Conservation (phyloP, 495 filamentous ascomycete genomes). For the Trichodelitschia bisporula region DNA sequence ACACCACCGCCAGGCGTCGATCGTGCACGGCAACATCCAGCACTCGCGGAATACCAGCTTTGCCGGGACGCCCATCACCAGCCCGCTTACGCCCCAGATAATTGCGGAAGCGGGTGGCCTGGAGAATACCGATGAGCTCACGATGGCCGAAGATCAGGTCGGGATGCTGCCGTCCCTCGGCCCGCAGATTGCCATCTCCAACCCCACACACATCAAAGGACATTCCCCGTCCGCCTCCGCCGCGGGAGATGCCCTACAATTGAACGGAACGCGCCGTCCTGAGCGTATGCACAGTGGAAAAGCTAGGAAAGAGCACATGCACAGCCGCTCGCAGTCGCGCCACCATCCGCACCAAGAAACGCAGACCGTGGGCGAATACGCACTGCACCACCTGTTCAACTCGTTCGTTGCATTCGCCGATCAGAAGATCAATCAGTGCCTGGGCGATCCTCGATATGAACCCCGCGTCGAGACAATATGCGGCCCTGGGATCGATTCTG, state of each 20-base stretch:
- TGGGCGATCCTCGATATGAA: slow-evolving; percentile 45
- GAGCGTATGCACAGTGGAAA: slow-evolving; percentile 42
- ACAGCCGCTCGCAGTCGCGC: slow-evolving; percentile 65
- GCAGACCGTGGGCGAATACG: slow-evolving; percentile 90
- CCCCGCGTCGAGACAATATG: slow-evolving; percentile 70
- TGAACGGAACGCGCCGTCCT: slow-evolving; percentile 15
- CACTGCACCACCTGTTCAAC: slow-evolving; percentile 86
- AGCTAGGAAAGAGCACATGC: slow-evolving; percentile 41
- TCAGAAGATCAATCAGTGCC: slow-evolving; percentile 70
- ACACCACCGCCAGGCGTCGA: slow-evolving; percentile 83
- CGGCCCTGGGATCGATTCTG: slow-evolving; percentile 63
- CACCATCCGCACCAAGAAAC: slow-evolving; percentile 41
- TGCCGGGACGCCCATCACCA: slow-evolving; percentile 37
- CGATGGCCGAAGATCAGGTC: no score
- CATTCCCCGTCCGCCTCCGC: no score
- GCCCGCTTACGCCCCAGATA: slow-evolving; percentile 63
- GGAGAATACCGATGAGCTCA: slow-evolving; percentile 6
- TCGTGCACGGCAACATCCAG: slow-evolving; percentile 74
- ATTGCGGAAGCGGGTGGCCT: slow-evolving; percentile 33
- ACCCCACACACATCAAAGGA: no score
- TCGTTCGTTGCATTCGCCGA: slow-evolving; percentile 75
- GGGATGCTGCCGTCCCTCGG: background rate
- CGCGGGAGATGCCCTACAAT: no score
- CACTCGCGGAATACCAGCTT: slow-evolving; percentile 76
- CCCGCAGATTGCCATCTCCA: no score